These are phyloP conservation scores for Batkoa obscura DNA, from an alignment of 371 early-diverging fungal species.

Conservation along the genomic window DNA sequence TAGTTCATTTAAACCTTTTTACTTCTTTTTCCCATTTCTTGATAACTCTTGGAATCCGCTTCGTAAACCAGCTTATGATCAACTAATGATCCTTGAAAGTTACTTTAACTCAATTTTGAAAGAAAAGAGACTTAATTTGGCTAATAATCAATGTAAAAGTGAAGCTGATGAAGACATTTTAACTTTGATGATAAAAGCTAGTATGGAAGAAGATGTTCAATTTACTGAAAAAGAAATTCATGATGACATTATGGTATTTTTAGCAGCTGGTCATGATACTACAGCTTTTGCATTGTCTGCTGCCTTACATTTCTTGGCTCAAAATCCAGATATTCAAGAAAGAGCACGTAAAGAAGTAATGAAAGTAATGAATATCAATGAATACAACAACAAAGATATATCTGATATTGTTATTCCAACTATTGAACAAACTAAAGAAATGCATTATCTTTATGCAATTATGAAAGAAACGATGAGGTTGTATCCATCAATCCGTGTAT, in stretches of 20 bases:
- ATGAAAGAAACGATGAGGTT: slow-evolving; percentile 1
- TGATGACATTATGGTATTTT: background rate
- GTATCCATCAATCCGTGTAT: background rate
- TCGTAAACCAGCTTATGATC: background rate
- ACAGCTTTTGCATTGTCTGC: background rate
- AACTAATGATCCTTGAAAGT: background rate
- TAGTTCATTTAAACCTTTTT: background rate
- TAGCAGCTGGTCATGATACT: slow-evolving; percentile 2
- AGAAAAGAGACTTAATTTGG: background rate
- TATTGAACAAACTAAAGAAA: background rate
- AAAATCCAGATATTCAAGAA: slow-evolving; percentile 3
- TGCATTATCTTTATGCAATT: background rate
- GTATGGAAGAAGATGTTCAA: background rate
- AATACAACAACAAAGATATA: background rate
- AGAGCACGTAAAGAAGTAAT: background rate
- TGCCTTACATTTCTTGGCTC: background rate
- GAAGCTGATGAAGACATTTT: background rate
- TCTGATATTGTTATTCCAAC: background rate
- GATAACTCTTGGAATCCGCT: background rate
- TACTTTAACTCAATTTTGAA: background rate
- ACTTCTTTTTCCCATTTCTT: background rate
- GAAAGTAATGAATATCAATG: background rate
- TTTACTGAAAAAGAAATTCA: background rate
- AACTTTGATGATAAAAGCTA: background rate
- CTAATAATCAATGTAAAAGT: background rate